These are phyloP conservation scores for Purshia tridentata DNA, from an alignment of 306 rosid genomes.

Conservation along the genomic window DNA sequence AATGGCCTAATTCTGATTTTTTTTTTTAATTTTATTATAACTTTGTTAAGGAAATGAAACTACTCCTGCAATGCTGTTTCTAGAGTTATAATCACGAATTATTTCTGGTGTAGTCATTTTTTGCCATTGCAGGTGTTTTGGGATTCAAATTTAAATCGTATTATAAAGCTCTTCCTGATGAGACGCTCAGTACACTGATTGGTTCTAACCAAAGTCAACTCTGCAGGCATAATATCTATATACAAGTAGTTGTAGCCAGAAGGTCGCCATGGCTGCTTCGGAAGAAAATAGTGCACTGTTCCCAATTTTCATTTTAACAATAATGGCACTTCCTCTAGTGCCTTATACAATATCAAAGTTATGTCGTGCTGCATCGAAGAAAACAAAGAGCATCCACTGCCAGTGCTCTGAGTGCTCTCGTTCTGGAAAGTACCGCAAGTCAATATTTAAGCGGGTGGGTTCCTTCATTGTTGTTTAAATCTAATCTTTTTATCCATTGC, in stretches of 20 bases:
- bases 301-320: conserved; percentile 91
- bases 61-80: neutral
- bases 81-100: neutral
- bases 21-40: neutral
- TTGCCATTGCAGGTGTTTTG: neutral
- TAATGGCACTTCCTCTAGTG: conserved; percentile 89
- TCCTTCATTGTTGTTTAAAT: conserved; percentile 10
- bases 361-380: conserved; percentile 71
- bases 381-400: conserved; percentile 87
- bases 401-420: conserved; percentile 79
- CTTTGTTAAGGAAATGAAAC: neutral
- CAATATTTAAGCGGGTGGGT: conserved; percentile 78
- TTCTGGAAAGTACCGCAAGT: conserved; percentile 87
- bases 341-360: conserved; percentile 85
- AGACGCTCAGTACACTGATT: neutral
- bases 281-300: conserved; percentile 89
- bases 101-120: neutral
- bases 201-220: neutral
- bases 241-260: conserved; percentile 30
- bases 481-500: neutral
- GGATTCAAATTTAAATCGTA: neutral
- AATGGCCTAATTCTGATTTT: neutral
- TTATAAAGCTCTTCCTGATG: too few species aligned
- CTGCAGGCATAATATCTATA: conserved; percentile 29
- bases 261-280: conserved; percentile 71